These are phyloP conservation scores for Gastroboletus turbinatus DNA, from an alignment of 1,284 basidiomycete species.

Conservation along the genomic window DNA sequence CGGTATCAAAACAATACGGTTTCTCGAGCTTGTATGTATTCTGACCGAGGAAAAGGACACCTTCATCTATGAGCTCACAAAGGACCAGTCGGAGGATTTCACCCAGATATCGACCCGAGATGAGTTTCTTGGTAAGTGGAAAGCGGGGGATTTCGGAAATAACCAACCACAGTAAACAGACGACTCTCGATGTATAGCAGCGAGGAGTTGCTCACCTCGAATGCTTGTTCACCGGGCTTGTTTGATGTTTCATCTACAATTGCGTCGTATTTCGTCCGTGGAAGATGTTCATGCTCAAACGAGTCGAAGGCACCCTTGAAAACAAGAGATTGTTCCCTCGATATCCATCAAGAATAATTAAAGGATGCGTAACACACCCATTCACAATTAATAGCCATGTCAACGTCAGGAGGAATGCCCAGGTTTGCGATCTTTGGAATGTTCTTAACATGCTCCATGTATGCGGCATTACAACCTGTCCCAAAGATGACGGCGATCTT, in stretches of 20 bases:
- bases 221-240: slow-evolving; percentile 95
- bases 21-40: slow-evolving; percentile 97
- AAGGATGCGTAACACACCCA: slow-evolving; percentile 55
- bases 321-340: neutral
- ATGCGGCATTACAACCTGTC: slow-evolving; percentile 97
- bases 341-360: neutral
- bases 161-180: neutral
- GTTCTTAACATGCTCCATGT: slow-evolving; percentile 84
- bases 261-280: slow-evolving; percentile 92
- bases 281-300: slow-evolving; percentile 91
- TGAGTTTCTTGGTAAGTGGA: slow-evolving; percentile 76
- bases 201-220: slow-evolving; percentile 54
- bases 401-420: slow-evolving; percentile 64
- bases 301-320: slow-evolving; percentile 94
- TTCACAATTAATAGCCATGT: slow-evolving; percentile 98
- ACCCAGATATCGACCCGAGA: slow-evolving; percentile 95
- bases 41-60: slow-evolving; percentile 95
- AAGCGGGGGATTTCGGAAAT: neutral
- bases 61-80: slow-evolving; percentile 95
- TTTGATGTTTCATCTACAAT: slow-evolving; percentile 93
- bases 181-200: neutral
- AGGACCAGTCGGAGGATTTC: slow-evolving; percentile 94
- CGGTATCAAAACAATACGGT: slow-evolving; percentile 92
- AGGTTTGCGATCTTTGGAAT: slow-evolving; percentile 80
- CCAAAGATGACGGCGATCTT: slow-evolving; percentile 97